These are phyloP conservation scores for Saprolegnia diclina DNA, from an alignment of 352 stramenopile species.

Conservation along the genomic window DNA sequence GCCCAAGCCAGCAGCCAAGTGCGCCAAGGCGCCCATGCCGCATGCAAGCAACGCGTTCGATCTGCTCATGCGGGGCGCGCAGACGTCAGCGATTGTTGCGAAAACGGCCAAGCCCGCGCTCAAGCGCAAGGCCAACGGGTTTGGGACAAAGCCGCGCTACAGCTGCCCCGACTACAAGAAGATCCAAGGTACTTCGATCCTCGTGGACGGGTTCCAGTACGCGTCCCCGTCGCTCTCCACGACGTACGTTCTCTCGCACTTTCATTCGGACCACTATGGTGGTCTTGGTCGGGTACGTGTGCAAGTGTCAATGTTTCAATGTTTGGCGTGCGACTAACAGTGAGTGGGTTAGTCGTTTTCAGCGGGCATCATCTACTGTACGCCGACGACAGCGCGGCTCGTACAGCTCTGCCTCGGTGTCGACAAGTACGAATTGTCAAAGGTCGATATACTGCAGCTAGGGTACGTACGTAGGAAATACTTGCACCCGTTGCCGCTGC, in stretches of 20 bases:
- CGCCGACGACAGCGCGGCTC: constrained; percentile 85
- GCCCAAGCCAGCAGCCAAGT: constrained; percentile 34
- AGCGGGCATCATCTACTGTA: constrained; percentile 94
- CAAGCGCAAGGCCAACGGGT: constrained; percentile 22
- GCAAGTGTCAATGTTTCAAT: too few relatives aligned
- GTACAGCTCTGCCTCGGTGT: constrained; percentile 90
- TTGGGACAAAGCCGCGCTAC: constrained; percentile 1
- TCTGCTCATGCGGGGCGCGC: background rate
- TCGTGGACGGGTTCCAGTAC: constrained; percentile 86
- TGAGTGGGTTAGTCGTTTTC: constrained; percentile 66
- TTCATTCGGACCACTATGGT: constrained; percentile 96
- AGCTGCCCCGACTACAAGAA: constrained; percentile 73
- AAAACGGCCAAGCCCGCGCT: constrained; percentile 15
- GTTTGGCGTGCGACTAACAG: background rate
- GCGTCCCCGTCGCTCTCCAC: constrained; percentile 63
- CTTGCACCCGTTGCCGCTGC: constrained; percentile 88
- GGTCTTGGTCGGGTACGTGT: constrained; percentile 71
- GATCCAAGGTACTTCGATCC: constrained; percentile 73
- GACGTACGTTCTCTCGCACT: constrained; percentile 96
- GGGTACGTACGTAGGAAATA: constrained; percentile 48
- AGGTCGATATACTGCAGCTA: background rate
- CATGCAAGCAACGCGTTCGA: background rate
- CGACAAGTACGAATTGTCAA: constrained; percentile 15
- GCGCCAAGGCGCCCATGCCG: background rate
- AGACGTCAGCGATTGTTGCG: constrained; percentile 7